phyloP scores from a whole-genome alignment of 2,329 filamentous ascomycete genomes.

The Pseudopyricularia cyperi region DNA sequence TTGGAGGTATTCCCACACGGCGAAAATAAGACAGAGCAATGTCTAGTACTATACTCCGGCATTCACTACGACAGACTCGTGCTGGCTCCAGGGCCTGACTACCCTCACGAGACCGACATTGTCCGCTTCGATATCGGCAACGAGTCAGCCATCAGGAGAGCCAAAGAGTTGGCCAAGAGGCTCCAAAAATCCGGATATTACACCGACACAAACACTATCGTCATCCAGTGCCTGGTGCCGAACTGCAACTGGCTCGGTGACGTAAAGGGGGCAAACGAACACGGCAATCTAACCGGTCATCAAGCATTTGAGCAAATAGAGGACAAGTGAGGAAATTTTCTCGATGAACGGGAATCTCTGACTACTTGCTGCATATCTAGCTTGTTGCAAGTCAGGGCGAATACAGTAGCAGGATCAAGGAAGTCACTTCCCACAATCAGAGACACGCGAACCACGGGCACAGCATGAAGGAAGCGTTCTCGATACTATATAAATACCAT shows the following conservation, averaged over 20 bases:
- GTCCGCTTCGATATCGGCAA: constrained; percentile 40
- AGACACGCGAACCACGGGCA: not conserved
- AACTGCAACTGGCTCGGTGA: constrained; percentile 53
- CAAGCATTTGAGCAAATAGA: constrained; percentile 21
- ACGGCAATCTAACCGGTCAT: constrained; percentile 52
- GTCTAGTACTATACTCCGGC: constrained; percentile 77
- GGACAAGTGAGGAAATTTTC: not conserved
- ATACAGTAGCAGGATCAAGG: not conserved
- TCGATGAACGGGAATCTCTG: not conserved
- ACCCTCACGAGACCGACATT: constrained; percentile 54
- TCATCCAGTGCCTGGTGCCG: constrained; percentile 57
- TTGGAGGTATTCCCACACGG: constrained; percentile 36
- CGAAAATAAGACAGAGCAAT: constrained; percentile 54
- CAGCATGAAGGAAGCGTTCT: not conserved
- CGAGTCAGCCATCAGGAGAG: constrained; percentile 57
- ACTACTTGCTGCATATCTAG: not conserved
- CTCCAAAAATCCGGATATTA: constrained; percentile 67
- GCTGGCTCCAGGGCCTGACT: not conserved
- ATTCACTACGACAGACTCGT: constrained; percentile 91
- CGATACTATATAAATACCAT: not conserved
- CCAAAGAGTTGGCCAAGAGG: constrained; percentile 50
- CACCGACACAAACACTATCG: constrained; percentile 74
- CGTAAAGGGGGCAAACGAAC: constrained; percentile 24
- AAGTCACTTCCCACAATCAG: too few species aligned
- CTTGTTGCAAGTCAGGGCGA: not conserved